Conservation (phyloP, 2,329 filamentous ascomycete species). For the Paracoccidioides lutzii region DNA sequence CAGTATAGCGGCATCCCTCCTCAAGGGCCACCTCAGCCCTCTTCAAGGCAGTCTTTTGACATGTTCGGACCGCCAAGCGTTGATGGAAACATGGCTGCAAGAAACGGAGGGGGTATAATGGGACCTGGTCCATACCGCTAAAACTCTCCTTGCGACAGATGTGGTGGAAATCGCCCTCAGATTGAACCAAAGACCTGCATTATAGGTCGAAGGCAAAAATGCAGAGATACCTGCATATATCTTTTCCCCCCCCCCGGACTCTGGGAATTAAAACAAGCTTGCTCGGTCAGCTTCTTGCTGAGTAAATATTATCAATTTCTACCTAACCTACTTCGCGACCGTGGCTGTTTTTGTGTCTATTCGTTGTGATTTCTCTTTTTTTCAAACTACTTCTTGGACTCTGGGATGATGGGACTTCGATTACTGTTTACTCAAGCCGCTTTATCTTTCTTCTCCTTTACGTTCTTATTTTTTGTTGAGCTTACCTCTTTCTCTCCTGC, state of each 20-base stretch:
- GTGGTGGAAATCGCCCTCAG: neutral
- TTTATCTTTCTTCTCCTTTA: neutral
- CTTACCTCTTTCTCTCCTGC: neutral
- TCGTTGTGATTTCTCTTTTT: neutral
- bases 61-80: constrained; percentile 30
- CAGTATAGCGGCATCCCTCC: constrained; percentile 27
- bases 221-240: no score
- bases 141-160: neutral
- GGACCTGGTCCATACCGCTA: constrained; percentile 13
- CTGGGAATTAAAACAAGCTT: neutral
- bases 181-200: no score
- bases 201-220: neutral
- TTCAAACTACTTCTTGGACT: neutral
- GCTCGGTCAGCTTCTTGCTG: neutral
- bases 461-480: neutral
- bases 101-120: constrained; percentile 11
- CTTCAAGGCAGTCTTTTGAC: constrained; percentile 30
- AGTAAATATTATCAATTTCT: neutral
- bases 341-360: neutral
- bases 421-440: neutral
- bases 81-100: constrained; percentile 6
- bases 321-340: neutral
- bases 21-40: constrained; percentile 24
- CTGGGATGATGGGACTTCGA: neutral
- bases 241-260: neutral